Conservation (phyloP, 495 filamentous ascomycete genomes). For the Podospora australis region DNA sequence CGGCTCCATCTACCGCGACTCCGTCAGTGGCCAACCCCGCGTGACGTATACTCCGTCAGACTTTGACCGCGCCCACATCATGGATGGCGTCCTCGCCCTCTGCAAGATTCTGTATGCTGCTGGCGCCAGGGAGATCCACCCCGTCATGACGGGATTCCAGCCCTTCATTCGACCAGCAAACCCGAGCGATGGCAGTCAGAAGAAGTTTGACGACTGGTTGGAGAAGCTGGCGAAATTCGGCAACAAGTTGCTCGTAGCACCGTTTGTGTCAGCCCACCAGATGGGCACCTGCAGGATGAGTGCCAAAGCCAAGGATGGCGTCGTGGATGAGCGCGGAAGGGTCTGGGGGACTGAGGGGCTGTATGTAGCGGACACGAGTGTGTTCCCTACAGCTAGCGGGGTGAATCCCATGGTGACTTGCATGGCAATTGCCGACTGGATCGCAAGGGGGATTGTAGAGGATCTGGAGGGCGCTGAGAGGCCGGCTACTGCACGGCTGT, state of each 20-base stretch:
- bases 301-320: conserved; percentile 48
- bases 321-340: conserved; percentile 66
- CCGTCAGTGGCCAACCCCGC: conserved; percentile 53
- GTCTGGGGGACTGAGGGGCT: conserved; percentile 72
- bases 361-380: conserved; percentile 79
- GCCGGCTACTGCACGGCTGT: too few species aligned
- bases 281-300: conserved; percentile 91
- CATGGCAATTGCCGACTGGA: conserved; percentile 73
- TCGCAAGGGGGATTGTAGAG: conserved; percentile 45
- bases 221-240: conserved; percentile 42
- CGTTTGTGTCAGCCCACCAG: conserved; percentile 65
- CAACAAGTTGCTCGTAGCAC: conserved; percentile 43
- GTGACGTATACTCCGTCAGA: conserved; percentile 62
- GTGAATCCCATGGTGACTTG: conserved; percentile 92
- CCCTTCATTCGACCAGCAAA: conserved; percentile 56
- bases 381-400: conserved; percentile 83
- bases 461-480: conserved; percentile 31
- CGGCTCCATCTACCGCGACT: conserved; percentile 71
- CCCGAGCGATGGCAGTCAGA: conserved; percentile 17
- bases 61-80: conserved; percentile 61
- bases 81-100: conserved; percentile 64
- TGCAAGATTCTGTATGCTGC: conserved; percentile 70
- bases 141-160: conserved; percentile 50
- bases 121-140: conserved; percentile 72
- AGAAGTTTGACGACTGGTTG: conserved; percentile 48